phyloP scores from a whole-genome alignment of 2,329 filamentous ascomycete genomes.

The Periconia macrospinosa region DNA sequence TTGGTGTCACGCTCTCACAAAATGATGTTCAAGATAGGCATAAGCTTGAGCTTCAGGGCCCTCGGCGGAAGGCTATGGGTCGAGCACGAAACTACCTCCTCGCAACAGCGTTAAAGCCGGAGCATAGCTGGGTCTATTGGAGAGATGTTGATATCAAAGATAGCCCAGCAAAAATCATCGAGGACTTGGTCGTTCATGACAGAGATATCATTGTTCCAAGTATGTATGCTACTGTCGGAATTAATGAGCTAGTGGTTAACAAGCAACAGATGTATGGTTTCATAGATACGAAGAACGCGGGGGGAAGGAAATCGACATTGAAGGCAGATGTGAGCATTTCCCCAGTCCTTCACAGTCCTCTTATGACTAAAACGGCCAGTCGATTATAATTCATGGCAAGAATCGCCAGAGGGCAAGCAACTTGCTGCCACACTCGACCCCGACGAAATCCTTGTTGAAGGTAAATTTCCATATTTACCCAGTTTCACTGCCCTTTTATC shows the following conservation, averaged over 20 bases:
- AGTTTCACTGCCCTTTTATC: neutral
- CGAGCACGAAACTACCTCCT: conserved; percentile 91
- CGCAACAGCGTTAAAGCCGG: conserved; percentile 78
- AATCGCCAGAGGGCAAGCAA: conserved; percentile 81
- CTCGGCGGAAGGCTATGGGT: conserved; percentile 86
- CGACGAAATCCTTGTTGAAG: conserved; percentile 85
- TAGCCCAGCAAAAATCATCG: conserved; percentile 81
- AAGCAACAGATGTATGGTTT: conserved; percentile 83
- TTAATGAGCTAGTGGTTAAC: conserved; percentile 12
- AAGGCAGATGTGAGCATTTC: conserved; percentile 77
- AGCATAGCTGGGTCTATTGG: conserved; percentile 99
- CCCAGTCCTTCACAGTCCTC: conserved; percentile 4
- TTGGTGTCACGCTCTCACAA: conserved; percentile 75
- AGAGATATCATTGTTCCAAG: conserved; percentile 92
- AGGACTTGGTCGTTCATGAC: conserved; percentile 94
- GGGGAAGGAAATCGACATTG: conserved; percentile 69
- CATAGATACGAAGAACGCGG: conserved; percentile 79
- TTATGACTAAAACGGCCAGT: conserved; percentile 55
- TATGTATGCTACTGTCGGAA: conserved; percentile 54
- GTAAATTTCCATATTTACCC: conserved; percentile 46
- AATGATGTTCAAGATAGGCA: conserved; percentile 78
- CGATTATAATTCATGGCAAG: conserved; percentile 99
- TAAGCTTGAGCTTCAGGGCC: conserved; percentile 82
- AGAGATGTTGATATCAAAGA: conserved; percentile 95
- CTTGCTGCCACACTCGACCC: conserved; percentile 74